Evolutionary conservation across 768 basidiomycete genomes (phyloP).

Genomic region (Lentinula guzmanii): DNA sequence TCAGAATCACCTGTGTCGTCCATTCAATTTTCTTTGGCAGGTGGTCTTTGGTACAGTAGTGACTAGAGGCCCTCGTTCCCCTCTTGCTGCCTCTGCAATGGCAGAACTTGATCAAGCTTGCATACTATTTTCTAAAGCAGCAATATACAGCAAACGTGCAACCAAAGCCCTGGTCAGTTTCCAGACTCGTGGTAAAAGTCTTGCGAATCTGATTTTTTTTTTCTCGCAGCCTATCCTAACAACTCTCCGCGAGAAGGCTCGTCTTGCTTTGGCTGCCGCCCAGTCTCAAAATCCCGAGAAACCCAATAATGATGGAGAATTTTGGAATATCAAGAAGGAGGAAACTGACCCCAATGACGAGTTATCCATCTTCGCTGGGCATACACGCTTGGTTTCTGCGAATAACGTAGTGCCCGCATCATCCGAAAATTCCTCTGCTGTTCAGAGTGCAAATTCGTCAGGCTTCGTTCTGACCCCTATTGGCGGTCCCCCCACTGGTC

Average conservation of each 20-base stretch:
- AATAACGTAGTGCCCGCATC: not conserved
- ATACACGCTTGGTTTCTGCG: constrained; percentile 47
- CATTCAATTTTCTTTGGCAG: constrained; percentile 24
- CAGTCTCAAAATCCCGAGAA: constrained; percentile 26
- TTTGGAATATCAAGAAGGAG: constrained; percentile 50
- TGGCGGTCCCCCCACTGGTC: constrained; percentile 10
- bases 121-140: constrained; percentile 58
- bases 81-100: constrained; percentile 63
- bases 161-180: constrained; percentile 56
- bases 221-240: constrained; percentile 47
- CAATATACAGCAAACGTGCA: constrained; percentile 53
- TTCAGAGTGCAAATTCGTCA: not conserved
- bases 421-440: not conserved
- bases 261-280: constrained; percentile 41
- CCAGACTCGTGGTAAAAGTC: not conserved
- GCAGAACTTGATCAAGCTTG: constrained; percentile 64
- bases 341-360: constrained; percentile 49
- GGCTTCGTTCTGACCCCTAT: not conserved
- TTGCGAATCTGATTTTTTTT: not conserved
- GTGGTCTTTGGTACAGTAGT: constrained; percentile 78
- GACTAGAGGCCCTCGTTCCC: constrained; percentile 63
- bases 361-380: constrained; percentile 63
- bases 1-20: not conserved
- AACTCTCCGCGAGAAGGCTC: constrained; percentile 62
- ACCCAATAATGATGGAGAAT: constrained; percentile 22